Evolutionary conservation across 1,284 basidiomycete genomes (phyloP), one percentile per base, ranked within the genome.

Genomic region (Ceratobasidium theobromae): DNA sequence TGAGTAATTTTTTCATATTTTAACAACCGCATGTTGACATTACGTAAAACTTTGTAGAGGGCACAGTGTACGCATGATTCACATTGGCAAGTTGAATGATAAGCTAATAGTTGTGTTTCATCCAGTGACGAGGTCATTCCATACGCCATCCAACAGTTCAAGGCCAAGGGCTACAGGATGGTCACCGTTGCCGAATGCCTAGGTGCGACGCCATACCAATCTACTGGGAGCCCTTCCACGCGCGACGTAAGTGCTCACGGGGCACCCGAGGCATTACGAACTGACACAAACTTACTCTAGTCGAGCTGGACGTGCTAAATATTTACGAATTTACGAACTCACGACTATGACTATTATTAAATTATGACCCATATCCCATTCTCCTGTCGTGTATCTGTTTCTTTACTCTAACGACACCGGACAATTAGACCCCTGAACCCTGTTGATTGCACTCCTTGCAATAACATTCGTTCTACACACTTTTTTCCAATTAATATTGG

Each of bases 161-260:
- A 67, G 46, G 60, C 57, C 18, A 58, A 53, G 53, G 68, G 66
- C 9, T 69, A 69, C 41, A 52, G 58, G 25, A 25, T 69, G 27
- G 68, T 69, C 49, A 69, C 68, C 5, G 68, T 69, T 14, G 68
- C 68, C 25, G 53, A 69, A 25, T 69, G 68, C 53, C 49, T 69
- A 12, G 67, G 67, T 23, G 28, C 52, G 53, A 43, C 57, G 21
- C 67, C 67, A 6, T 68, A 68, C 53, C 16, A 57, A 33, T 55
- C 54, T 18, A 58, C 41, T 12, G 53, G 53, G 18, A 60, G 32
- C 30, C 40, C 64, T 9, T 32, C 41, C 30, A 35, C 30, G 4
- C 67, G 67, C 32, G 62, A 68, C 53, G 67, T 68, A 27, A 27
- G 67, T 57, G 35, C 8, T 8, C 8, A 38, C 16, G 35, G 16